Percentiles rank a stretch among this genome's conserved stretches.
These are phyloP conservation scores for Aspergillus floridensis DNA, from an alignment of 2,329 filamentous ascomycete genomes.

Conservation along the genomic window DNA sequence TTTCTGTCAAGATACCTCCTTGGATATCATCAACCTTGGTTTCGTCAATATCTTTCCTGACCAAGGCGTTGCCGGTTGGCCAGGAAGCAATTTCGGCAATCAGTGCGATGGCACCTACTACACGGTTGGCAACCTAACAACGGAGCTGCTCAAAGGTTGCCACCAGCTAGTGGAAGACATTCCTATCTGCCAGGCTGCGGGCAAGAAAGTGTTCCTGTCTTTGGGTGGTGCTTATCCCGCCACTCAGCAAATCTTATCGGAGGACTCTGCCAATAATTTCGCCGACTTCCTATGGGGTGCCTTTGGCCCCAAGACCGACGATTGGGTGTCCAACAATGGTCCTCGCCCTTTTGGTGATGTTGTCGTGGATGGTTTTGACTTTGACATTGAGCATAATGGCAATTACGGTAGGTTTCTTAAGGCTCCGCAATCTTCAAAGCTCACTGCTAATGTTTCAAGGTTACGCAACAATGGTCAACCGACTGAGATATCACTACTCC, in stretches of 20 bases:
- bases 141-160: slow-evolving; percentile 46
- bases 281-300: slow-evolving; percentile 52
- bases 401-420: slow-evolving; percentile 25
- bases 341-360: slow-evolving; percentile 50
- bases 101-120: slow-evolving; percentile 49
- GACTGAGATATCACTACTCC: slow-evolving; percentile 44
- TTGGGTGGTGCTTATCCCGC: slow-evolving; percentile 45
- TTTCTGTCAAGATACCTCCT: slow-evolving; percentile 51
- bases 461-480: slow-evolving; percentile 50
- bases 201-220: slow-evolving; percentile 48
- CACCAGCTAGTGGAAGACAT: slow-evolving; percentile 45
- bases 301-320: slow-evolving; percentile 44
- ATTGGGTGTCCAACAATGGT: slow-evolving; percentile 30
- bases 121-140: slow-evolving; percentile 36
- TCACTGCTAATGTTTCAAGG: slow-evolving; percentile 27
- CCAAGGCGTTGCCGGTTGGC: slow-evolving; percentile 44
- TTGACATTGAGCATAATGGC: slow-evolving; percentile 45
- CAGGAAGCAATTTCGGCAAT: slow-evolving; percentile 57
- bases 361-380: slow-evolving; percentile 53
- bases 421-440: background rate
- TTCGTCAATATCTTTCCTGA: slow-evolving; percentile 57
- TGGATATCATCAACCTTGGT: slow-evolving; percentile 57
- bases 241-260: slow-evolving; percentile 44
- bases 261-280: slow-evolving; percentile 44
- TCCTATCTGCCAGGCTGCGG: slow-evolving; percentile 38